Evolutionary conservation across 345 rosid genomes (phyloP), one percentile per base, ranked within the genome.

Genomic region (Hibiscus syriacus): DNA sequence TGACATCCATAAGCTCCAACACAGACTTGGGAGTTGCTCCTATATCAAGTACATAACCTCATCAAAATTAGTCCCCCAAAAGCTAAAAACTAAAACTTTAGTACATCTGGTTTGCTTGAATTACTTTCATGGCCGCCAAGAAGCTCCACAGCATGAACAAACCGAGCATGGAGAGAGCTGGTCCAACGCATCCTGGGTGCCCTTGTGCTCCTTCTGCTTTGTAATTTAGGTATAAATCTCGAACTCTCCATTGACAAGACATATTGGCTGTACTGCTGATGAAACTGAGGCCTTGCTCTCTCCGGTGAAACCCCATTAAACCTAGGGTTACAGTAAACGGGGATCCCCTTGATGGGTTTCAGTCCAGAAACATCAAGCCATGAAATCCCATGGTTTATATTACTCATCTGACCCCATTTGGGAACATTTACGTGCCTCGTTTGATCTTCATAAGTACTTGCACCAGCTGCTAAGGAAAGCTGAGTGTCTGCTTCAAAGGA

Each of bases 81-180:
- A 36, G 11, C 11, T 36, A 36, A 16, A 45, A 45, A 45, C 19
- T 3, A 45, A 45, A 6, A 25, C 23, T 45, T 45, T 5, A 36
- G 39, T 36, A 2, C 13, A 29, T 13, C 49, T 13, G 17, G 14
- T 45, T 45, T 13, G 4, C 3, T 23, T 23, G 6, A 30, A 53
- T 77, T 84, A 91, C 97, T 89, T 85, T 91, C 96, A 80, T 89
- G 97, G 74, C 97, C 97, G 39, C 97, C 96, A 30, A 91, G 90
- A 64, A 87, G 93, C 81, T 91, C 96, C 22, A 91, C 97, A 5
- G 93, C 91, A 71, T 85, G 97, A 68, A 91, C 90, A 71, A 91
- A 91, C 49, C 91, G 83, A 50, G 91, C 83, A 48, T 91, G 97
- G 63, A 91, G 97, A 52, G 86, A 84, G 79, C 91, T 91, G 0